Evolutionary conservation across 371 early-diverging fungal genomes (phyloP), one percentile per base, ranked within the genome.

Genomic region (Mortierella sp.): DNA sequence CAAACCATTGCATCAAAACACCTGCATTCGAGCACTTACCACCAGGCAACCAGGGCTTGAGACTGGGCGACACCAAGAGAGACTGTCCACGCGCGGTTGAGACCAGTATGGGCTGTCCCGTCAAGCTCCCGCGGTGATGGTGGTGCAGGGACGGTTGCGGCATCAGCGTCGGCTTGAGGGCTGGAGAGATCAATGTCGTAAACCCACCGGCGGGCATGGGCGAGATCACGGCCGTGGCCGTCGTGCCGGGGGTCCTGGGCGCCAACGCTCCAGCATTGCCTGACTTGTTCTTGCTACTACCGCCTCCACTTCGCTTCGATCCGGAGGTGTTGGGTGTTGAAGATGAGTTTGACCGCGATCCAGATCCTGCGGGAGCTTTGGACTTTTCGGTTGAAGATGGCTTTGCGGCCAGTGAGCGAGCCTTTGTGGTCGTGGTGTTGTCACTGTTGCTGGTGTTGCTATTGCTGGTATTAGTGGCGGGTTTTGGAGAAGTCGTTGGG

Each of bases 1-100:
- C 1, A 44, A 11, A 47, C 14, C 26, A 16, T 9, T 65, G 13
- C 37, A 14, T 3, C 16, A 6, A 1, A 47, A 48, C 2, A 47
- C 34, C 6, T n/a, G 11, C 4, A 68, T 19, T 4, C 1, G 9
- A 71, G 24, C 29, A 10, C 31, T 66, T 79, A 79, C 79, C 74
- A 61, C 81, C 81, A 34, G 85, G 85, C 3, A 85, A 44, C 85
- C 79, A 79, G 0, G 85, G 90, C 55, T 89, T 87, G 26, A 91
- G 72, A 6, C 89, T 87, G 0, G 91, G 91, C 0, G 90, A 90
- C 8, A 77, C 77, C 34, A 81, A 40, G 37, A 77, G 45, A 1
- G 81, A 74, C 48, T 81, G 81, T 2, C 44, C 64, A 7, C 81
- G 77, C 1, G 81, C 14, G 14, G 58, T 77, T 0, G 81, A 77